These are phyloP conservation scores for Ganoderma boninense DNA, from an alignment of 1,284 basidiomycete genomes.

Conservation along the genomic window DNA sequence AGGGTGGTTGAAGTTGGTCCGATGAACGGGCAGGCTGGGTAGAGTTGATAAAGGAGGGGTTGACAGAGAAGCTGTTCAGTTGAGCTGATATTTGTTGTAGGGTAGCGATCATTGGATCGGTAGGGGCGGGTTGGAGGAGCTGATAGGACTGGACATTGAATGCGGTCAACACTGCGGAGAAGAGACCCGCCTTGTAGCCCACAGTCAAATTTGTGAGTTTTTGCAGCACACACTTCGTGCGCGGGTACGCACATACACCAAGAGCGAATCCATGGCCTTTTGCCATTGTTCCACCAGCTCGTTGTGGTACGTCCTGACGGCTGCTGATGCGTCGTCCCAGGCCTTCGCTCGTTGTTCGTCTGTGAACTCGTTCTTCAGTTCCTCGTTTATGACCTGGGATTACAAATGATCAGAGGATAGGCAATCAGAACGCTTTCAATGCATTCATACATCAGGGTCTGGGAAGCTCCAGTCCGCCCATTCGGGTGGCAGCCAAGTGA, in stretches of 20 bases:
- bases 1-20: conserved; percentile 6
- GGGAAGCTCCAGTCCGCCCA: too few species aligned
- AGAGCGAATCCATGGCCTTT: conserved; percentile 10
- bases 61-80: conserved; percentile 8
- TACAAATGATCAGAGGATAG: too few species aligned
- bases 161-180: conserved; percentile 17
- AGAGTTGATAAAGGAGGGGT: conserved; percentile 14
- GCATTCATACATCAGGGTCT: too few species aligned
- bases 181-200: conserved; percentile 11
- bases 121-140: conserved; percentile 11
- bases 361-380: conserved; percentile 1
- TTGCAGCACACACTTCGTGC: too few species aligned
- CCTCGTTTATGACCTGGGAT: too few species aligned
- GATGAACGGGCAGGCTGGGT: conserved; percentile 22
- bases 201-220: not conserved
- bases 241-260: conserved; percentile 9
- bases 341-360: not conserved
- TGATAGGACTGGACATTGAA: conserved; percentile 19
- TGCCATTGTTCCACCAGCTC: conserved; percentile 7
- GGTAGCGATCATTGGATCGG: conserved; percentile 1
- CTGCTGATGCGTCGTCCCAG: not conserved
- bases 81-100: conserved; percentile 15
- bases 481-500: too few species aligned
- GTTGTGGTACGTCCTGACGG: conserved; percentile 10
- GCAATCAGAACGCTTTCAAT: too few species aligned